Evolutionary conservation across 306 rosid species (phyloP).

Genomic region (Quercus variabilis): DNA sequence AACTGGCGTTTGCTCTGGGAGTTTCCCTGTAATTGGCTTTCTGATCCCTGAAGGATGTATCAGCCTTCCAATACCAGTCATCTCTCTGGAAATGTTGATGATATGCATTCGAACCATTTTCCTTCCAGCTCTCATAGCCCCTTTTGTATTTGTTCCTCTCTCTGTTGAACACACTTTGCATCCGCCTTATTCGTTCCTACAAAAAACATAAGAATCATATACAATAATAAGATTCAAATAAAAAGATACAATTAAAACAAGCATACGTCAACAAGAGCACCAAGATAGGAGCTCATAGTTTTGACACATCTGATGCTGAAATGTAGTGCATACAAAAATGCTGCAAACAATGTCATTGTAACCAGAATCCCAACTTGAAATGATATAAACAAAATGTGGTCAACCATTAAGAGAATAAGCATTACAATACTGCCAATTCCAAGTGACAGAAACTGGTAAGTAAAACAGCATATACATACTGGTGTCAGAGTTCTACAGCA

Average conservation of each 20-base stretch:
- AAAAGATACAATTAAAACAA: background rate
- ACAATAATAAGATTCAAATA: slow-evolving; percentile 6
- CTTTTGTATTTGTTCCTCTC: slow-evolving; percentile 83
- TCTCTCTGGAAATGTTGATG: slow-evolving; percentile 87
- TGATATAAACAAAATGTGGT: background rate
- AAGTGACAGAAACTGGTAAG: too few relatives aligned
- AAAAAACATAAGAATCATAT: slow-evolving; percentile 13
- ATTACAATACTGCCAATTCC: too few relatives aligned
- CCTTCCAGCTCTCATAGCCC: slow-evolving; percentile 86
- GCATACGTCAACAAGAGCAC: background rate
- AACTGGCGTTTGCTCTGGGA: slow-evolving; percentile 59
- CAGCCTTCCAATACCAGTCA: slow-evolving; percentile 98
- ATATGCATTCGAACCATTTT: slow-evolving; percentile 45
- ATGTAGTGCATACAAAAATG: background rate
- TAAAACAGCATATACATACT: too few relatives aligned
- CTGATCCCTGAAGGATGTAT: slow-evolving; percentile 57
- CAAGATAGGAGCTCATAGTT: background rate
- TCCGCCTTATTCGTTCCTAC: slow-evolving; percentile 95
- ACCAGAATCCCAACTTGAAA: background rate
- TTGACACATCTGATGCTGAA: background rate
- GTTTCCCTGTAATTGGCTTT: slow-evolving; percentile 56
- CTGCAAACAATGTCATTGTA: background rate
- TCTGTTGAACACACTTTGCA: slow-evolving; percentile 97
- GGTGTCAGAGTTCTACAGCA: too few relatives aligned
- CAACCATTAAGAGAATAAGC: background rate